Percentiles rank a stretch among this genome's conserved stretches.
phyloP scores from a whole-genome alignment of 2,329 filamentous ascomycete species.

The Tolypocladium sp. region DNA sequence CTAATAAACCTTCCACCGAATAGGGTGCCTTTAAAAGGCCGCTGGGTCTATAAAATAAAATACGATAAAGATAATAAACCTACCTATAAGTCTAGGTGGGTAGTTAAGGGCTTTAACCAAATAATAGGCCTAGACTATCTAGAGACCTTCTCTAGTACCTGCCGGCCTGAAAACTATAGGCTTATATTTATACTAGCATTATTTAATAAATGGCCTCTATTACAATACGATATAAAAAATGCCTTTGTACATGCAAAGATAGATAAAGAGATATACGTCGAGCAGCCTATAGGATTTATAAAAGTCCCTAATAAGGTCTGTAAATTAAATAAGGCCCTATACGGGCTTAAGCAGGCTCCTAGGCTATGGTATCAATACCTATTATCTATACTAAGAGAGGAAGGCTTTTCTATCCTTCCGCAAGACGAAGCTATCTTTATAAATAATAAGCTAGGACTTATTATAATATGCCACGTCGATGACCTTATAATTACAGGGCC shows the following conservation, averaged over 20 bases:
- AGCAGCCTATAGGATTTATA: background rate
- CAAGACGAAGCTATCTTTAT: background rate
- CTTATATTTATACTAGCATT: background rate
- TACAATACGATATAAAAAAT: constrained; percentile 5
- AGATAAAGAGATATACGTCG: constrained; percentile 6
- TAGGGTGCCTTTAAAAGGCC: background rate
- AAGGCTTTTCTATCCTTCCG: background rate
- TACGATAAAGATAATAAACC: constrained; percentile 3
- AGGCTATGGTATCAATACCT: background rate
- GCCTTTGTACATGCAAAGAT: constrained; percentile 4
- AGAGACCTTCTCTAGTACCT: constrained; percentile 4
- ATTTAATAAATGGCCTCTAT: constrained; percentile 3
- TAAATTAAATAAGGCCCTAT: constrained; percentile 2
- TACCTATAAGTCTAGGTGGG: background rate
- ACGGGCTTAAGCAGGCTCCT: background rate
- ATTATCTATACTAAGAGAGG: background rate
- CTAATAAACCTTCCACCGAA: background rate
- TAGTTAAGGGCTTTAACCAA: background rate
- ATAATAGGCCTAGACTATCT: constrained; percentile 4
- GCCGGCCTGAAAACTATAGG: constrained; percentile 1
- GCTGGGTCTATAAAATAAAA: constrained; percentile 4
- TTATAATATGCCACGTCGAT: background rate
- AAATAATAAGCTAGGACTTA: background rate
- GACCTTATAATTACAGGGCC: background rate
- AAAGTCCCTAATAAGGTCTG: background rate